phyloP scores from a whole-genome alignment of 768 basidiomycete species.

The Mrakia gelida region DNA sequence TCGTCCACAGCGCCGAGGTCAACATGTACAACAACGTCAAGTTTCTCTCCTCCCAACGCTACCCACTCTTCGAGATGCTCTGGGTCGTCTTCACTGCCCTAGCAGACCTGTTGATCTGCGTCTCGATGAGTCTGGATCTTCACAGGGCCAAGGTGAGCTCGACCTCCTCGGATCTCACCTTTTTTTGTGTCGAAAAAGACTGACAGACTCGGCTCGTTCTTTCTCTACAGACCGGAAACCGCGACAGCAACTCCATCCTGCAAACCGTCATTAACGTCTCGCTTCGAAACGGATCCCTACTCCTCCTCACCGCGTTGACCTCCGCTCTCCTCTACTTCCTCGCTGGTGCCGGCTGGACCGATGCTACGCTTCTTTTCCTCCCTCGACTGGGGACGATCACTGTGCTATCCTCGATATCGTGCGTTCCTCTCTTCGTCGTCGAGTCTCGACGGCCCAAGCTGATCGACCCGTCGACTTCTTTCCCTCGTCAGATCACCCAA shows the following conservation, averaged over 20 bases:
- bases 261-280: neutral
- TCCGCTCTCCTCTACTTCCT: slow-evolving; percentile 5
- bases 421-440: neutral
- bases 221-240: slow-evolving; percentile 5
- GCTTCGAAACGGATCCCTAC: neutral
- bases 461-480: neutral
- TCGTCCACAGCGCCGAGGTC: neutral
- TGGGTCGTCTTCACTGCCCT: neutral
- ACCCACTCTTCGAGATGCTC: slow-evolving; percentile 11
- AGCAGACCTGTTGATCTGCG: neutral
- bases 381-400: neutral
- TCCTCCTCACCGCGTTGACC: neutral
- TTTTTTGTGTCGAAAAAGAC: no score
- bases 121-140: neutral
- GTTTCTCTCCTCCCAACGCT: neutral
- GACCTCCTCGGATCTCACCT: neutral
- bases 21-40: slow-evolving; percentile 10
- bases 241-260: neutral
- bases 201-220: no score
- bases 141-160: neutral
- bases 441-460: neutral
- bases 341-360: slow-evolving; percentile 12
- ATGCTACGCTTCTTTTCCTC: neutral
- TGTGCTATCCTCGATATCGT: neutral
- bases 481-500: neutral